Percentiles rank a stretch among this genome's conserved stretches.
These are phyloP conservation scores for Aspergillus alliaceus DNA, from an alignment of 2,329 filamentous ascomycete species.

Conservation along the genomic window DNA sequence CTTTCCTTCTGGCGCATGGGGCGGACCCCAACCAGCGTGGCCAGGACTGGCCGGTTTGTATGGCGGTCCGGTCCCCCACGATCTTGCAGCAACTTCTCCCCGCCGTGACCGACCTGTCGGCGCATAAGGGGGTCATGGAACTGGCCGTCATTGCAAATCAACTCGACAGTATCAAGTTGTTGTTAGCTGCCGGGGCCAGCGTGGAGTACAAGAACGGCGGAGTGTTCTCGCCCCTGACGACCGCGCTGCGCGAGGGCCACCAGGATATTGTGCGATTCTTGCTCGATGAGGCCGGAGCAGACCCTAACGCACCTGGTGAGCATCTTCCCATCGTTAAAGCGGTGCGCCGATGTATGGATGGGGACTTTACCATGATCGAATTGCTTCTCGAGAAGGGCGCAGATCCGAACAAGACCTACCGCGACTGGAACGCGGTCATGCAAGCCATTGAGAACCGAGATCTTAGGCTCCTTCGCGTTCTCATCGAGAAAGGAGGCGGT, in stretches of 20 bases:
- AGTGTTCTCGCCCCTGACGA: constrained; percentile 69
- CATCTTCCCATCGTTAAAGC: constrained; percentile 71
- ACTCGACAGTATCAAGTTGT: constrained; percentile 65
- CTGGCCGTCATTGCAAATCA: constrained; percentile 67
- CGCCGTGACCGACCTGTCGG: constrained; percentile 39
- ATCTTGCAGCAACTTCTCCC: constrained; percentile 62
- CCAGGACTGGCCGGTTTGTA: constrained; percentile 69
- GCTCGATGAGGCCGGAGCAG: constrained; percentile 61
- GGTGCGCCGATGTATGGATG: constrained; percentile 57
- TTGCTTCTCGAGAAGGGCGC: constrained; percentile 64
- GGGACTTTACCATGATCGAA: constrained; percentile 61
- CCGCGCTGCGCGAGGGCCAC: constrained; percentile 63
- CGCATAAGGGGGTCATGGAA: constrained; percentile 63
- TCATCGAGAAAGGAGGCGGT: constrained; percentile 49
- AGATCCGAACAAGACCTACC: constrained; percentile 67
- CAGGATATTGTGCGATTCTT: constrained; percentile 63
- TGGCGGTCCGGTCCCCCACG: constrained; percentile 63
- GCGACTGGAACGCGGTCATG: constrained; percentile 66
- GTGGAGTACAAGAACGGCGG: constrained; percentile 72
- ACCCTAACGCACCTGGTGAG: constrained; percentile 68
- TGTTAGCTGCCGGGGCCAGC: constrained; percentile 63
- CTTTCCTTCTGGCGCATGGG: constrained; percentile 58
- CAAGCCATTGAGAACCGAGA: constrained; percentile 67
- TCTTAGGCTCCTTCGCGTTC: constrained; percentile 52
- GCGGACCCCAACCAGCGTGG: constrained; percentile 64